A percentile compares a stretch with the other conserved stretches of the same genome.
phyloP scores from a whole-genome alignment of 257 asterid species.

The Solanum sitiens region DNA sequence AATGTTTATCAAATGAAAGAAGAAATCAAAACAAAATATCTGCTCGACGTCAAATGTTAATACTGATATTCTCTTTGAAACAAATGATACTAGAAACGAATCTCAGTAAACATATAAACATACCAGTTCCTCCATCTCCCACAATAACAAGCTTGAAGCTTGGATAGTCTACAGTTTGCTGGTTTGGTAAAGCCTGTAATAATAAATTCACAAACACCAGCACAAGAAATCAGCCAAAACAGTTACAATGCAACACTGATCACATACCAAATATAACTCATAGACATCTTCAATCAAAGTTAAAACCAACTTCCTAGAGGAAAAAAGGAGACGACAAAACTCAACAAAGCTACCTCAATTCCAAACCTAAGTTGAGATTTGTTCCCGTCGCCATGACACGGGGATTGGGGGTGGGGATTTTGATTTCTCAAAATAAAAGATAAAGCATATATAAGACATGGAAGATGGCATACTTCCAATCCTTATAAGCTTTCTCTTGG shows the following conservation, averaged over 20 bases:
- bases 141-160: constrained; percentile 80
- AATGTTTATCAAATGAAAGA: background rate
- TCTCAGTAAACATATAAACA: background rate
- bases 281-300: background rate
- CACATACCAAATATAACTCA: background rate
- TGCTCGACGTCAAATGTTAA: background rate
- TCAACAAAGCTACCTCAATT: background rate
- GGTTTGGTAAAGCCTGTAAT: constrained; percentile 53
- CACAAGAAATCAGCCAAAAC: background rate
- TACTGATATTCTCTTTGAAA: background rate
- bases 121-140: constrained; percentile 80
- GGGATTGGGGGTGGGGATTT: background rate
- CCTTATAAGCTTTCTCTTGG: background rate
- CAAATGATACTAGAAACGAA: background rate
- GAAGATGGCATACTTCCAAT: background rate
- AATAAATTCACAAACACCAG: background rate
- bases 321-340: background rate
- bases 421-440: background rate
- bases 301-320: background rate
- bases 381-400: background rate
- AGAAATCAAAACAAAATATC: background rate
- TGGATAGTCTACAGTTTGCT: constrained; percentile 67
- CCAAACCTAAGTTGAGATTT: background rate
- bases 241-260: background rate
- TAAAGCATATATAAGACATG: background rate